Percentiles rank a stretch among this genome's conserved stretches.
These are phyloP conservation scores for Ustilaginoidea virens DNA, from an alignment of 2,329 filamentous ascomycete species.

Conservation along the genomic window DNA sequence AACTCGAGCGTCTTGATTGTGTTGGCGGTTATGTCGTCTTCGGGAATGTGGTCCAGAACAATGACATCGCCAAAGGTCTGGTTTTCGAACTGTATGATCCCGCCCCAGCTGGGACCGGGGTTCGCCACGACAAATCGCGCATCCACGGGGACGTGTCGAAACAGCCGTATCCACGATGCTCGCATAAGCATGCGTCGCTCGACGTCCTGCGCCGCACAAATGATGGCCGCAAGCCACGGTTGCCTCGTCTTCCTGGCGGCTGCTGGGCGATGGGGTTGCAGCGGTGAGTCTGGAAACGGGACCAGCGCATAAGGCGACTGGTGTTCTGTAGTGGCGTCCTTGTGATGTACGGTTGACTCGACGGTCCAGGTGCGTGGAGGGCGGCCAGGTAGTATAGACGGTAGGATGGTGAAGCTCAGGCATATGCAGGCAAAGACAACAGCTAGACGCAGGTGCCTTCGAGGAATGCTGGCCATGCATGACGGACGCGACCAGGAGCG, in stretches of 20 bases:
- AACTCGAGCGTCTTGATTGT: constrained; percentile 19
- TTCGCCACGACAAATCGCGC: constrained; percentile 17
- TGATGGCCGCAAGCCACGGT: constrained; percentile 16
- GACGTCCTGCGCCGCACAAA: constrained; percentile 13
- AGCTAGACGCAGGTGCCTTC: constrained; percentile 1
- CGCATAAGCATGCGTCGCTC: constrained; percentile 16
- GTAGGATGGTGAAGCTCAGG: constrained; percentile 1
- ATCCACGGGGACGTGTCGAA: constrained; percentile 13
- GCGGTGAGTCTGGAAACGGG: constrained; percentile 12
- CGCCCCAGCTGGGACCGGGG: constrained; percentile 12
- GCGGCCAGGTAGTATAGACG: background rate
- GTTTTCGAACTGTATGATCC: constrained; percentile 14
- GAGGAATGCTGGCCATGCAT: constrained; percentile 2
- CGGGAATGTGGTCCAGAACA: constrained; percentile 16
- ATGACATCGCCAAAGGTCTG: constrained; percentile 18
- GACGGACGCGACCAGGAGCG: too few species aligned
- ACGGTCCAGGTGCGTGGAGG: constrained; percentile 2
- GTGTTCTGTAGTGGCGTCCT: constrained; percentile 1
- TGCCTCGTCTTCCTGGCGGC: background rate
- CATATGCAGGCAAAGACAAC: background rate
- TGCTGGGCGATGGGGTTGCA: constrained; percentile 2
- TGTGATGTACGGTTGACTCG: constrained; percentile 4
- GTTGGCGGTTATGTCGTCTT: constrained; percentile 16
- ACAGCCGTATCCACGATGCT: constrained; percentile 17
- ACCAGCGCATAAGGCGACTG: constrained; percentile 7